phyloP scores from a whole-genome alignment of 805 yeast genomes.

The Maudiozyma turicensis region DNA sequence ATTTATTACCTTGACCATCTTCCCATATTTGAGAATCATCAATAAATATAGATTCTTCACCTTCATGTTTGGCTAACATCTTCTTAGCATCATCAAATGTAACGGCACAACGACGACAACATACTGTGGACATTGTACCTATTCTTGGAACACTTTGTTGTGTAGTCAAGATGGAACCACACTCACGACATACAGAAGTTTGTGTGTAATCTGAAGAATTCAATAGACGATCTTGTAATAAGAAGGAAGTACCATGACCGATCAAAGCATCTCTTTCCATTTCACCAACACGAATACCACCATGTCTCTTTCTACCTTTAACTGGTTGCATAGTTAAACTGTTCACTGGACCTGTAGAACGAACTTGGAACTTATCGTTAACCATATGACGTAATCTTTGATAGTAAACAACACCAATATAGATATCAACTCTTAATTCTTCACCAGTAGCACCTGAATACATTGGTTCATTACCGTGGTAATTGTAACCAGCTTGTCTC shows the following conservation, averaged over 20 bases:
- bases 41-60: constrained; percentile 34
- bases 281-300: constrained; percentile 99
- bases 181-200: constrained; percentile 77
- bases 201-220: constrained; percentile 95
- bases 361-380: constrained; percentile 97
- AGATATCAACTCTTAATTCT: constrained; percentile 90
- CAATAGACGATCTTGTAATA: constrained; percentile 86
- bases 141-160: constrained; percentile 87
- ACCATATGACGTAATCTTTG: constrained; percentile 99
- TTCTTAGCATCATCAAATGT: constrained; percentile 49
- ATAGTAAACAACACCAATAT: constrained; percentile 93
- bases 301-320: constrained; percentile 96
- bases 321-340: constrained; percentile 98
- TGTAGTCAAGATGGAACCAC: constrained; percentile 87
- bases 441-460: constrained; percentile 98
- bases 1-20: constrained; percentile 89
- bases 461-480: constrained; percentile 98
- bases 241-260: constrained; percentile 95
- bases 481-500: constrained; percentile 80
- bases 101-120: constrained; percentile 87
- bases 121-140: constrained; percentile 64
- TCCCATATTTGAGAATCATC: constrained; percentile 84
- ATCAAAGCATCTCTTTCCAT: constrained; percentile 99
- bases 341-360: constrained; percentile 97
- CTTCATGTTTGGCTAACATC: constrained; percentile 29